Conservation (phyloP, 2,329 filamentous ascomycete species). For the Claviceps spartinae region DNA sequence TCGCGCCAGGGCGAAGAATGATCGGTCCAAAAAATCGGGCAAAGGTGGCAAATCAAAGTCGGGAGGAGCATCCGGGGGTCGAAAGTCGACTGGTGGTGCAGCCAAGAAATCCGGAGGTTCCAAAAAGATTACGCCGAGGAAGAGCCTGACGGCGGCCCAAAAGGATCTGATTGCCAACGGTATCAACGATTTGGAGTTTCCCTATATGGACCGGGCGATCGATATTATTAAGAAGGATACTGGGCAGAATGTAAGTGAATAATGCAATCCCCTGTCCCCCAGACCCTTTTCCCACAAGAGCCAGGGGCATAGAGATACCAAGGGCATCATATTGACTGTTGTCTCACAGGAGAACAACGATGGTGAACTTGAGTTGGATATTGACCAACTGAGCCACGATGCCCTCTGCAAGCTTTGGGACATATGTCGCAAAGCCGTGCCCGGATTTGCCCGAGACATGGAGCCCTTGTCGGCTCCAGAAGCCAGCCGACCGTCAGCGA, state of each 20-base stretch:
- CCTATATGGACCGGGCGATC: conserved; percentile 68
- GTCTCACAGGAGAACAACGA: conserved; percentile 39
- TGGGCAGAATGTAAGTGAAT: conserved; percentile 52
- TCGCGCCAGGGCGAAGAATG: conserved; percentile 33
- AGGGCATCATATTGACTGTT: neutral
- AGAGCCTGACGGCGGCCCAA: conserved; percentile 58
- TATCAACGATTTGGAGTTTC: conserved; percentile 66
- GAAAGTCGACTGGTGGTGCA: conserved; percentile 27
- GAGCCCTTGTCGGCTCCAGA: conserved; percentile 18
- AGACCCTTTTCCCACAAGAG: too few relatives aligned
- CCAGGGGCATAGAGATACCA: neutral
- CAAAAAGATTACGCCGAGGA: conserved; percentile 32
- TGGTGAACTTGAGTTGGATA: conserved; percentile 46
- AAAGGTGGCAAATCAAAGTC: conserved; percentile 43
- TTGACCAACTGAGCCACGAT: conserved; percentile 42
- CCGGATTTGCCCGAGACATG: conserved; percentile 24
- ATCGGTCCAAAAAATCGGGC: conserved; percentile 47
- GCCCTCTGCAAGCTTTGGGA: conserved; percentile 39
- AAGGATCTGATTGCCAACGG: conserved; percentile 85
- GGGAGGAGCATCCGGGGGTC: conserved; percentile 19
- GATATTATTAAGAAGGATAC: conserved; percentile 82
- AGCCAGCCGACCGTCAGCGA: conserved; percentile 15
- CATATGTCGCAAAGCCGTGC: conserved; percentile 29
- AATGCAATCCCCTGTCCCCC: too few relatives aligned
- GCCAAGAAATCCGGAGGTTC: conserved; percentile 23